phyloP scores from a whole-genome alignment of 192 early-diverging fungal species.

The Rhizoclosmatium sp. region DNA sequence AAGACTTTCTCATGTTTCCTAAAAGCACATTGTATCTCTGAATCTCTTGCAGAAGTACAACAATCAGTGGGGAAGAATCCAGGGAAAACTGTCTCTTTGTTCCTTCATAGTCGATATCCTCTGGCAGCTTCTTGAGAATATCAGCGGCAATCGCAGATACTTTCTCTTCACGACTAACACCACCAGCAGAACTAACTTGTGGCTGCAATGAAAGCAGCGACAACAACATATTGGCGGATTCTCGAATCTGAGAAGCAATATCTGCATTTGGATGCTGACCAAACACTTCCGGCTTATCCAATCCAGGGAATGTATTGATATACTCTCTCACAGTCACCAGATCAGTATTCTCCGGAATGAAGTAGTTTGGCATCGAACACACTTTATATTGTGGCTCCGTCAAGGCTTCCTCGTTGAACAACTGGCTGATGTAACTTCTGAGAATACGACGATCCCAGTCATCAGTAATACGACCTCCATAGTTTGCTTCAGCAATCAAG shows the following conservation, averaged over 20 bases:
- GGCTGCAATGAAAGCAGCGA: slow-evolving; percentile 63
- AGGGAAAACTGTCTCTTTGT: slow-evolving; percentile 58
- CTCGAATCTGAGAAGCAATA: slow-evolving; percentile 66
- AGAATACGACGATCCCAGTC: slow-evolving; percentile 69
- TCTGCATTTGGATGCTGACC: slow-evolving; percentile 73
- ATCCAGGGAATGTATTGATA: slow-evolving; percentile 55
- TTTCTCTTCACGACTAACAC: slow-evolving; percentile 62
- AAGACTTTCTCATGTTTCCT: slow-evolving; percentile 51
- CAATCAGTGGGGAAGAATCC: slow-evolving; percentile 63
- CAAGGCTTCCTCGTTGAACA: slow-evolving; percentile 67
- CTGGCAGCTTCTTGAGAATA: slow-evolving; percentile 58
- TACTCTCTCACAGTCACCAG: slow-evolving; percentile 58
- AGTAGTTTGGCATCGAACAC: slow-evolving; percentile 58
- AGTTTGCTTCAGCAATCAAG: slow-evolving; percentile 71
- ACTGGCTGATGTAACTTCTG: slow-evolving; percentile 64
- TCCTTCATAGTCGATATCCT: slow-evolving; percentile 60
- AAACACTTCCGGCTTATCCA: slow-evolving; percentile 72
- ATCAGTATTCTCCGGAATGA: slow-evolving; percentile 59
- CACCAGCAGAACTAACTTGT: slow-evolving; percentile 49
- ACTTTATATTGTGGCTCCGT: slow-evolving; percentile 55
- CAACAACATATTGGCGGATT: slow-evolving; percentile 59
- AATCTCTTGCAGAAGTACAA: slow-evolving; percentile 68
- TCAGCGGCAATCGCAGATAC: slow-evolving; percentile 56
- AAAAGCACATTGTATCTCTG: slow-evolving; percentile 62
- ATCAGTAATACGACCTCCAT: slow-evolving; percentile 68